These are phyloP conservation scores for Suaeda aralocaspica DNA, from an alignment of 148 eudicot genomes.

Conservation along the genomic window DNA sequence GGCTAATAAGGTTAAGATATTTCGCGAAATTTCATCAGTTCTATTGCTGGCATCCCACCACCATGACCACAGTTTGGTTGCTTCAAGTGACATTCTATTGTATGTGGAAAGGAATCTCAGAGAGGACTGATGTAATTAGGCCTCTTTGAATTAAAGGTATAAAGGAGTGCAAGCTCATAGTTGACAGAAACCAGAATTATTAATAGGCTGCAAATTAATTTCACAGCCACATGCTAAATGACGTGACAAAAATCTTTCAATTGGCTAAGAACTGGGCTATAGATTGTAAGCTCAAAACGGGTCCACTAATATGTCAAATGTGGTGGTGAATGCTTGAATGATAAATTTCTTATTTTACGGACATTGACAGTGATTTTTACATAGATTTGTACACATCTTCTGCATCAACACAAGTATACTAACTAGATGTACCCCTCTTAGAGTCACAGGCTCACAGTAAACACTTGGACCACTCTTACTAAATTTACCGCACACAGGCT, in stretches of 20 bases:
- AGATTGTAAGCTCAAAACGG: background rate
- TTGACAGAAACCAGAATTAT: too few species aligned
- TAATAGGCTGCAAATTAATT: background rate
- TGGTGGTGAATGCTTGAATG: constrained; percentile 1
- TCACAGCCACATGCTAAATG: background rate
- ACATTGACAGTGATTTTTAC: background rate
- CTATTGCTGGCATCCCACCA: constrained; percentile 9
- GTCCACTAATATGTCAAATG: background rate
- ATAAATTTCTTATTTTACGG: background rate
- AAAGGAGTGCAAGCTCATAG: too few species aligned
- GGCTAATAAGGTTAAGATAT: background rate
- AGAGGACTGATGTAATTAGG: background rate
- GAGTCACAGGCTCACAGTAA: too few species aligned
- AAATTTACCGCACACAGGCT: too few species aligned
- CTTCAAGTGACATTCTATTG: background rate
- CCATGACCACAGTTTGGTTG: background rate
- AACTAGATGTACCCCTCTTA: too few species aligned
- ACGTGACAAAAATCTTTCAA: background rate
- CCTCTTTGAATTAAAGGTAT: too few species aligned
- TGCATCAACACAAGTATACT: background rate
- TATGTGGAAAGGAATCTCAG: background rate
- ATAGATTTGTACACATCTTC: too few species aligned
- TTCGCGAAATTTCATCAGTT: background rate
- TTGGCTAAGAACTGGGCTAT: background rate
- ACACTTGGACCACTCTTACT: too few species aligned